Evolutionary conservation across 768 basidiomycete genomes (phyloP).

Genomic region (Xerocomus potaroensis): DNA sequence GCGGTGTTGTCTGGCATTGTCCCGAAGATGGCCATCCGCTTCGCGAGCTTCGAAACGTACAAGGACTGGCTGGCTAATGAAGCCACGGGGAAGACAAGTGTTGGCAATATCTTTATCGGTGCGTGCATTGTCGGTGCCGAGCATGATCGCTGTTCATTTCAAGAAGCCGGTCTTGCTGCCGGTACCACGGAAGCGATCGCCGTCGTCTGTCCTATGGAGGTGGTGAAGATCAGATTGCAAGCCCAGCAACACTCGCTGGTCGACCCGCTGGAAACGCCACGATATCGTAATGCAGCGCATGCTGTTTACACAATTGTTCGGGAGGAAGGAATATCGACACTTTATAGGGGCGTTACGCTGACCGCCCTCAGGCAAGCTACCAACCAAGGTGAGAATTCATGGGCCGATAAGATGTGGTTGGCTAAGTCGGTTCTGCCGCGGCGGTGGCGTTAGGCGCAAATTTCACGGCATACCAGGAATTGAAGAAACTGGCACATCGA

Average conservation of each 20-base stretch:
- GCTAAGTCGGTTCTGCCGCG: background rate
- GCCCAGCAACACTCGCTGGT: conserved; percentile 97
- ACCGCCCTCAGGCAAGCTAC: conserved; percentile 96
- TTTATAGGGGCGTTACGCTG: conserved; percentile 91
- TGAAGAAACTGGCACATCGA: conserved; percentile 78
- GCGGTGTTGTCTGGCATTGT: conserved; percentile 96
- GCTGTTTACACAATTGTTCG: conserved; percentile 91
- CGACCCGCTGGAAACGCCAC: conserved; percentile 89
- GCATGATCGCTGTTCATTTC: background rate
- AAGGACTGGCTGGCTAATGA: conserved; percentile 76
- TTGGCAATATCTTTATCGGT: conserved; percentile 86
- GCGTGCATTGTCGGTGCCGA: conserved; percentile 37
- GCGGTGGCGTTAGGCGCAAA: conserved; percentile 66
- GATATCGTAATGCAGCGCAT: conserved; percentile 95
- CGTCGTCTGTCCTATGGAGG: conserved; percentile 99
- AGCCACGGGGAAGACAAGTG: conserved; percentile 72
- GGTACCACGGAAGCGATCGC: conserved; percentile 93
- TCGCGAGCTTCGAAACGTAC: conserved; percentile 96
- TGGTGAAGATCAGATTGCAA: conserved; percentile 96
- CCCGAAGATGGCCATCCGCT: conserved; percentile 99
- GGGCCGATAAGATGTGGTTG: conserved; percentile 5
- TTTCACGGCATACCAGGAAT: conserved; percentile 96
- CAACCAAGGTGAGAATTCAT: conserved; percentile 69
- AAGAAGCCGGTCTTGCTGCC: conserved; percentile 87
- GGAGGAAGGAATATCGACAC: conserved; percentile 80